phyloP scores from a whole-genome alignment of 2,329 filamentous ascomycete species.

The Lomentospora prolificans region DNA sequence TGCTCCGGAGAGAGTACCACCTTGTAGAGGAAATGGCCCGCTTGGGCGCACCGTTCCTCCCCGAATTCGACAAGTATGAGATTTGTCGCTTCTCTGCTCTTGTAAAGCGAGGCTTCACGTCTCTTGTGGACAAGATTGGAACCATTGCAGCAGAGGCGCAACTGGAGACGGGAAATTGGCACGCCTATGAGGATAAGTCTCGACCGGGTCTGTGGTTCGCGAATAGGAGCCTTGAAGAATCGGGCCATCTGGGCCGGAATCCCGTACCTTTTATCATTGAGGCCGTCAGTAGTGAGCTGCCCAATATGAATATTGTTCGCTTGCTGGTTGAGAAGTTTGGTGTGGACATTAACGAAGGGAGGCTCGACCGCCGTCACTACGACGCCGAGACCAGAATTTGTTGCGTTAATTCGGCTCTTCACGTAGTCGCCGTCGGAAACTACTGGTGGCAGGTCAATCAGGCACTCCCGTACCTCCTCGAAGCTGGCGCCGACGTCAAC shows the following conservation, averaged over 20 bases:
- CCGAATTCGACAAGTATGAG: not conserved
- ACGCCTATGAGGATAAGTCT: conserved; percentile 12
- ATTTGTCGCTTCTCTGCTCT: conserved; percentile 7
- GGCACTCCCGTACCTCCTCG: conserved; percentile 11
- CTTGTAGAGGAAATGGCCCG: conserved; percentile 14
- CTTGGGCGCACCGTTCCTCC: conserved; percentile 12
- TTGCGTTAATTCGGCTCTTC: not conserved
- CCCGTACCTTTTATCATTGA: conserved; percentile 15
- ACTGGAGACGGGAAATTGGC: conserved; percentile 13
- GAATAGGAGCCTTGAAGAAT: not conserved
- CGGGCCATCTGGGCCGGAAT: not conserved
- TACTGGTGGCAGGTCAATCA: conserved; percentile 12
- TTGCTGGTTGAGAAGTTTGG: conserved; percentile 23
- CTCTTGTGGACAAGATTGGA: conserved; percentile 14
- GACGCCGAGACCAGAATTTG: too few relatives aligned
- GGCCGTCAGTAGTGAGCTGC: conserved; percentile 20
- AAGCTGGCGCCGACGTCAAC: conserved; percentile 7
- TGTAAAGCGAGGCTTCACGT: conserved; percentile 12
- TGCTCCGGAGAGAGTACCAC: conserved; percentile 15
- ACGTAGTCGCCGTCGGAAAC: not conserved
- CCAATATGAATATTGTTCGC: conserved; percentile 24
- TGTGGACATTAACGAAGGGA: conserved; percentile 22
- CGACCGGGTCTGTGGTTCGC: conserved; percentile 14
- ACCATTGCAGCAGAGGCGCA: conserved; percentile 9
- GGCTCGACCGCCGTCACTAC: too few relatives aligned